Base-by-base conservation (phyloP, 208 protist genomes). In the Lotmaria passim region DNA sequence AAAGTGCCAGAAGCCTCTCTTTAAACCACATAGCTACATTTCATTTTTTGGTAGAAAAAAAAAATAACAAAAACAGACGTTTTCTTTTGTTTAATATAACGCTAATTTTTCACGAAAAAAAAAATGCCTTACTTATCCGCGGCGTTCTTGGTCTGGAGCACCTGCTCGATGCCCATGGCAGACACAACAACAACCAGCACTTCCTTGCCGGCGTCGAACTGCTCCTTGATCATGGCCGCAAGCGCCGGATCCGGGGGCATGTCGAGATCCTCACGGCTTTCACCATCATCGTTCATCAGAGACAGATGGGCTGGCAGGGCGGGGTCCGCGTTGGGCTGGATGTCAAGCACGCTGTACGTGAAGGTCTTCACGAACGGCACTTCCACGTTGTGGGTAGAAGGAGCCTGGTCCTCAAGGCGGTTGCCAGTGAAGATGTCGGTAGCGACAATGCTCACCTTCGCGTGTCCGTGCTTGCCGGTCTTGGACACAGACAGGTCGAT, bases 401-500 rank as follows among this genome's bases (percentile, higher is more conserved):
- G 97, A 39, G 88, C 97, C 73, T 99, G 90, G 62, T 98, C 97
- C 87, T 99, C 98, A 66, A 98, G 95, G 85, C 99, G 99, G 85
- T 98, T 99, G 61, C 95, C 93, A 57, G 94, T 99, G 90, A 99
- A 99, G 72, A 99, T 98, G 77, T 99, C 98, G 56, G 98, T 96
- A 62, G 89, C 98, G 64, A 93, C 91, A 77, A 99, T 96, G 75
- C 98, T 92, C 47, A 98, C 97, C 91, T 99, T 99, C 36, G 98
- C 98, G 83, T 98, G 96, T 71, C 98, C 98, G 86, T 99, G 98
- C 90, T 99, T 99, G 69, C 98, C 98, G 56, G 98, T 99, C 90
- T 99, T 99, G 43, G 98, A 99, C 24, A 98, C 99, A 51, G 93
- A 98, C 76, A 98, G 94, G 70, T 99, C 98, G 65, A 99, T 97